Evolutionary conservation across 106 monocot genomes (phyloP).

Genomic region (Agapanthus africanus): DNA sequence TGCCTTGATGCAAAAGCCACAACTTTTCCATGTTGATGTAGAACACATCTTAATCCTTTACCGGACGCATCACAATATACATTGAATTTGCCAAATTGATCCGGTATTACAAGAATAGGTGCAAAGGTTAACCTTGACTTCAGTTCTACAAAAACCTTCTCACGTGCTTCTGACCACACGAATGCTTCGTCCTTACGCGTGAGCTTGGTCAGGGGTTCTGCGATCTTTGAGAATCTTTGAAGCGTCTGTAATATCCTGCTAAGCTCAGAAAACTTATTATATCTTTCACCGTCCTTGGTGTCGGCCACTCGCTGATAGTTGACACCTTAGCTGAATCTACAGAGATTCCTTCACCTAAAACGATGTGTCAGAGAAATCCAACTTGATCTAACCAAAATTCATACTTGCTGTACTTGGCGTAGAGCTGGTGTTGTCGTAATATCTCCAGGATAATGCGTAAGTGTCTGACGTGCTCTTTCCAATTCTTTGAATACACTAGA

Average conservation of each 20-base stretch:
- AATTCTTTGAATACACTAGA: not conserved
- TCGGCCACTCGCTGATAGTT: not conserved
- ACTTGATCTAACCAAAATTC: not conserved
- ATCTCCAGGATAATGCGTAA: no score
- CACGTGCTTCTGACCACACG: not conserved
- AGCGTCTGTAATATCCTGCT: not conserved
- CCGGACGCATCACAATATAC: not conserved
- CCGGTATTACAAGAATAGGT: not conserved
- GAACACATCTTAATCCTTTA: no score
- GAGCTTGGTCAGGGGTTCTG: not conserved
- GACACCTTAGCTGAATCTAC: not conserved
- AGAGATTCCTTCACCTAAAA: not conserved
- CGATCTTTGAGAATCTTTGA: not conserved
- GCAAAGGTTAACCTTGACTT: not conserved
- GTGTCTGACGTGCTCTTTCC: not conserved
- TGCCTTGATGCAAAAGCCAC: no score
- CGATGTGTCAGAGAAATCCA: not conserved
- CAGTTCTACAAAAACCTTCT: not conserved
- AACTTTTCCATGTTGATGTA: no score
- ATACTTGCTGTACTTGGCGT: not conserved
- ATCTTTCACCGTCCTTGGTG: not conserved
- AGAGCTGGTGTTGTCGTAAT: not conserved
- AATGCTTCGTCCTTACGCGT: not conserved
- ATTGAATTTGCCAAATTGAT: not conserved
- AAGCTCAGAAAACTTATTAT: not conserved